phyloP scores from a whole-genome alignment of 1,139 yeast species.

The Pichia sp. region DNA sequence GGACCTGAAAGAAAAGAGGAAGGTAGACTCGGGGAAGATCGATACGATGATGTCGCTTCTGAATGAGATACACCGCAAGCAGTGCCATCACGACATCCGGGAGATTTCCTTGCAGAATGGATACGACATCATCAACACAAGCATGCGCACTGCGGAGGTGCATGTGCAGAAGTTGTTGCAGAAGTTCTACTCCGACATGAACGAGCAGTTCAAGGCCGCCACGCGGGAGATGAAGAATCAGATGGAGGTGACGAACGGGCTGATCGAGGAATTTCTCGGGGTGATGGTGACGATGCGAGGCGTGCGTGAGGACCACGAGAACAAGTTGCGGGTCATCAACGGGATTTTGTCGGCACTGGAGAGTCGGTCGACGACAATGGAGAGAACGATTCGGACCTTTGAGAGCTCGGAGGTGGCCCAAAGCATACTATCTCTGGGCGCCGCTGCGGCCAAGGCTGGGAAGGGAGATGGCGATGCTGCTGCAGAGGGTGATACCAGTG shows the following conservation, averaged over 20 bases:
- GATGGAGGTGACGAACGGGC: not conserved
- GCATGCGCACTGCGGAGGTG: not conserved
- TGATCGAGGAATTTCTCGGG: not conserved
- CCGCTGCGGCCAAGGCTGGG: not conserved
- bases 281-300: not conserved
- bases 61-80: not conserved
- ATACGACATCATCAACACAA: not conserved
- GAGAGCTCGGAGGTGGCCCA: not conserved
- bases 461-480: not conserved
- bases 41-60: not conserved
- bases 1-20: not conserved
- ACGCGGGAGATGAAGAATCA: not conserved
- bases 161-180: not conserved
- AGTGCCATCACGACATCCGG: not conserved
- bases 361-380: not conserved
- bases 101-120: constrained; percentile 1
- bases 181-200: not conserved
- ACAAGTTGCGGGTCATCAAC: not conserved
- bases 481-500: not conserved
- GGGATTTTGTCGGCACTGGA: not conserved
- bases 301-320: not conserved
- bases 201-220: not conserved
- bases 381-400: not conserved
- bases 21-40: not conserved
- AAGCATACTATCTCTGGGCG: not conserved